Conservation (phyloP, 441 rosid genomes). For the Adansonia madagascariensis region DNA sequence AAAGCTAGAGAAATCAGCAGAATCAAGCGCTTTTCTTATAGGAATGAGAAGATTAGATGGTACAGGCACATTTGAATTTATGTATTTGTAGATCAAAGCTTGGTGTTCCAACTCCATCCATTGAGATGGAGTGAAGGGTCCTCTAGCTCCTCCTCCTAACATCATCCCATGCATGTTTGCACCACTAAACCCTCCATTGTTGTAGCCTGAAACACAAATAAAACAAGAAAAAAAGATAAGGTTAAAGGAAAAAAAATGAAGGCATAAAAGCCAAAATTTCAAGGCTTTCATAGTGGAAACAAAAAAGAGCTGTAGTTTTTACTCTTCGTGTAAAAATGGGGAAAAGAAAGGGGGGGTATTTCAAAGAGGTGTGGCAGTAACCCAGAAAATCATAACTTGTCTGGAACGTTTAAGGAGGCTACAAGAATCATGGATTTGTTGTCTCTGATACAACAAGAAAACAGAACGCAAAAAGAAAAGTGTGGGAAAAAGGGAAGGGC, state of each 20-base stretch:
- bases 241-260: neutral
- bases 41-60: slow-evolving; percentile 65
- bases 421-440: slow-evolving; percentile 24
- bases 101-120: slow-evolving; percentile 81
- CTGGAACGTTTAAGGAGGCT: neutral
- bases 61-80: slow-evolving; percentile 55
- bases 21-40: slow-evolving; percentile 52
- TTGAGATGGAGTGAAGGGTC: slow-evolving; percentile 67
- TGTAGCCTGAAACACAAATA: neutral
- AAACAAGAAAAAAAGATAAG: neutral
- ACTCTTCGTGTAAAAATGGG: too few species aligned
- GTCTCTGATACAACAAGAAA: slow-evolving; percentile 18
- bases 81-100: slow-evolving; percentile 73
- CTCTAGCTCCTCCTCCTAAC: slow-evolving; percentile 39
- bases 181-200: slow-evolving; percentile 23
- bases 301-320: too few species aligned
- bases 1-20: slow-evolving; percentile 39
- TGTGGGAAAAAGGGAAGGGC: neutral
- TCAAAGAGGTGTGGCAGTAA: slow-evolving; percentile 12
- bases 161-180: slow-evolving; percentile 48
- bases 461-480: neutral
- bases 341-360: too few species aligned
- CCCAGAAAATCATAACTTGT: slow-evolving; percentile 26
- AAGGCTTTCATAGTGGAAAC: neutral
- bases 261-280: slow-evolving; percentile 9